Base-by-base conservation (phyloP, 768 basidiomycete genomes). In the Tylopilus felleus region DNA sequence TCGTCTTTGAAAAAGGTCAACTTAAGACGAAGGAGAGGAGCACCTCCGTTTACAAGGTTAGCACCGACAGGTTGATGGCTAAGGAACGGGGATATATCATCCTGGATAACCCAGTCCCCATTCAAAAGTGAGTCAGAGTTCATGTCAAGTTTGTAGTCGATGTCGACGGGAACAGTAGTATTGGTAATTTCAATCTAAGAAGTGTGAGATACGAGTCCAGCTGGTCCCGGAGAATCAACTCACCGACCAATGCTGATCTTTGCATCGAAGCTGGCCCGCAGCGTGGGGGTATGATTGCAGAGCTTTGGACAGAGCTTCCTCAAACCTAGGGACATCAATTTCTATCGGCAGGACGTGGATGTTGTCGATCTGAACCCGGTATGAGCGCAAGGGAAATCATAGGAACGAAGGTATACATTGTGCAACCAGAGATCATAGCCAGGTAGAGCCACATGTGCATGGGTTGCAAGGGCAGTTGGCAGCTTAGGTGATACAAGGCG, bases 21-120 rank as follows among this genome's bases (percentile, higher is more conserved):
- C 41, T 72, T 73, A 35, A 71, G 43, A 36, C 61, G 62, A 28
- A 68, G 60, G 35, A 68, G 57, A 9, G 64, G 59, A 22, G 55
- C 51, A 29, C 33, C 36, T 8, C 61, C 53, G 31, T 68, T 65
- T 35, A 61, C 53, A 12, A 61, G 31, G 21, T 41, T 49, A 29
- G 61, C 53, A 35, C 49, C 53, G 17, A 51, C 21, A 6, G 61
- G 59, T 17, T 54, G 53, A 29, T 58, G 55, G 22, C 45, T 66
- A 2, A 68, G 45, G 36, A 66, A 47, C 5, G 47, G 21, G 6
- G 59, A 57, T 38, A 66, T n/a, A 40, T 66, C 43, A 27, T 64
- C 55, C 55, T 66, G 66, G 38, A 68, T 16, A 22, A 68, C 64
- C 66, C 64, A 66, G n/a, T 68, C 61, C 1, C 61, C 61, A 27